Evolutionary conservation across 2,329 filamentous ascomycete genomes (phyloP).

Genomic region (Juglanconis juglandina): DNA sequence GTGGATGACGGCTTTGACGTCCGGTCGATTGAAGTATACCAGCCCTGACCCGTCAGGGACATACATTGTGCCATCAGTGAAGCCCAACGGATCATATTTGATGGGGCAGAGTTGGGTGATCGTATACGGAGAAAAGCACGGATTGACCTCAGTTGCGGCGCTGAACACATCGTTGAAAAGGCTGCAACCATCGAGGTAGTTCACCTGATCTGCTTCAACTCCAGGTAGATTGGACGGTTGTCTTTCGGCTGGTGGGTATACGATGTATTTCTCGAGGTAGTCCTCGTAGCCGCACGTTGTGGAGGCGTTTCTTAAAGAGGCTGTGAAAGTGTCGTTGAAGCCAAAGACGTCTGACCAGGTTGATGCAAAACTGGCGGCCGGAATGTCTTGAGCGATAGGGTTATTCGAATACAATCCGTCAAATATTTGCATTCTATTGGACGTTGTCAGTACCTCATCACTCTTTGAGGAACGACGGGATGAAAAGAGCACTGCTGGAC

Average conservation of each 20-base stretch:
- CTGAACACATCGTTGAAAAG: slow-evolving; percentile 51
- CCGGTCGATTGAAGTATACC: slow-evolving; percentile 65
- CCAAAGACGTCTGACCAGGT: slow-evolving; percentile 56
- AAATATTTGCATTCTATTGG: slow-evolving; percentile 50
- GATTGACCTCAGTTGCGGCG: slow-evolving; percentile 56
- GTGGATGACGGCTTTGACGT: slow-evolving; percentile 71
- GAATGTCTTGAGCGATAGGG: slow-evolving; percentile 36
- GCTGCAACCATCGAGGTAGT: slow-evolving; percentile 46
- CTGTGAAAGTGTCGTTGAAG: slow-evolving; percentile 54
- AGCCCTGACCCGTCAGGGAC: slow-evolving; percentile 50
- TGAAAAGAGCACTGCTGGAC: no score
- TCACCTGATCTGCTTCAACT: slow-evolving; percentile 30
- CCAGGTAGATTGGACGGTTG: slow-evolving; percentile 48
- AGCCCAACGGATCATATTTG: slow-evolving; percentile 61
- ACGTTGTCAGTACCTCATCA: background rate
- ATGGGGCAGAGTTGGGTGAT: slow-evolving; percentile 58
- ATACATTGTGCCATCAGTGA: slow-evolving; percentile 59
- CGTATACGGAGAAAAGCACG: slow-evolving; percentile 72
- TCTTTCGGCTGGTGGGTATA: slow-evolving; percentile 61
- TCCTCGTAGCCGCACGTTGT: slow-evolving; percentile 58
- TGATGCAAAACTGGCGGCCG: slow-evolving; percentile 54
- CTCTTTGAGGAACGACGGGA: no score
- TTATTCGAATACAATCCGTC: slow-evolving; percentile 60
- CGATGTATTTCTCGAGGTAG: slow-evolving; percentile 56
- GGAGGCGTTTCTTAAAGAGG: slow-evolving; percentile 44